Base-by-base conservation (phyloP, 2,329 filamentous ascomycete genomes). In the Lachnellula hyalina region DNA sequence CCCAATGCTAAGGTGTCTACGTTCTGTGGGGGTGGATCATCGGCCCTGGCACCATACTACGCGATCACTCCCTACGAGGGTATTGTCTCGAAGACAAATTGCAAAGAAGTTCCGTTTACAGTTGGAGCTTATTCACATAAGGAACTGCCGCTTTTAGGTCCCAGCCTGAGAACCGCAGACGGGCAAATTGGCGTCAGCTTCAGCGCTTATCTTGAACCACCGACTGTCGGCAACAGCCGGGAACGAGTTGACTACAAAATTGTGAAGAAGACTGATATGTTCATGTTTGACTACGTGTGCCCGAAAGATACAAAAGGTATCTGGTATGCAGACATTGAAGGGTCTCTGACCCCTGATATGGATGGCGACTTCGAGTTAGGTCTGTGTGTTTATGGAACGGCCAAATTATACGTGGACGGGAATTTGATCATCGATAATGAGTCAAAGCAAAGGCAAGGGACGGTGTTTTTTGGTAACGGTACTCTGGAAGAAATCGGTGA, bases 61-160 rank as follows among this genome's bases (percentile, higher is more conserved):
- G 86, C 86, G 46, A 77, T 90, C 19, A 89, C 84, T 0, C 88
- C 87, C 1, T 83, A 86, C 25, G 85, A 88, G 54, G 87, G 86
- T 7, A 89, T 91, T 63, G 78, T 76, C 38, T 74, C 74, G 34
- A 80, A 81, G 65, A 71, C 81, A 1, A 67, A 64, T 11, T 69
- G 28, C 8, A 32, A 67, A 0, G 53, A 70, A 5, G 76, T 78
- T 0, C 68, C 66, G 21, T 86, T 82, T 65, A 75, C 80, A 2
- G 77, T 85, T 44, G 85, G 85, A 12, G 80, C 79, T 41, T 84
- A 86, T 67, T 83, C 81, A 0, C 83, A 87, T 70, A 84, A 83
- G 64, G 75, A 84, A 58, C 75, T 86, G 1, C 85, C 84, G 1
- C 70, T 83, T 0, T 72, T 87, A 4, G 81, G 82, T 0, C 71